Conservation (phyloP, 139 green algal species). For the Raphidocelis subcapitata region DNA sequence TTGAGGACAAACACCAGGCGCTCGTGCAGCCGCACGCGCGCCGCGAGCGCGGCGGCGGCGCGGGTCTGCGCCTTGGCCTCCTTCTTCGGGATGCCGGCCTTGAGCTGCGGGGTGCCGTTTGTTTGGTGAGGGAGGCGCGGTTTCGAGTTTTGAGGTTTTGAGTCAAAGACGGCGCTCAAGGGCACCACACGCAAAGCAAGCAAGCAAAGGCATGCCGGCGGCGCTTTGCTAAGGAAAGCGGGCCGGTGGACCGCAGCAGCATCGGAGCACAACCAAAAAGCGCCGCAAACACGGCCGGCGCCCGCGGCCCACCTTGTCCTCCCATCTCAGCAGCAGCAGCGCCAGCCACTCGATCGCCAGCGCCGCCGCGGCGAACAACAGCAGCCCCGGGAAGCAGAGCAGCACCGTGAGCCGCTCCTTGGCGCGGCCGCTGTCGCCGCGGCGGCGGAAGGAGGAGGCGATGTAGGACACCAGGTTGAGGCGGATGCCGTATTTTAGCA, state of each 20-base stretch:
- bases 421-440: too few relatives aligned
- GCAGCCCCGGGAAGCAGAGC: slow-evolving; percentile 40
- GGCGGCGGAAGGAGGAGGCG: not conserved
- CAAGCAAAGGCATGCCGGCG: too few relatives aligned
- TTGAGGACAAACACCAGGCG: slow-evolving; percentile 51
- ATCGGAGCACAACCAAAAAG: too few relatives aligned
- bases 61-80: not conserved
- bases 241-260: too few relatives aligned
- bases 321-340: slow-evolving; percentile 16
- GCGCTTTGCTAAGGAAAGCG: too few relatives aligned
- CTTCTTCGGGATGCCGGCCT: not conserved
- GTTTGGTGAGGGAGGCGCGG: too few relatives aligned
- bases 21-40: slow-evolving; percentile 32
- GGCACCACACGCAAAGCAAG: too few relatives aligned
- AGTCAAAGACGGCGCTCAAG: too few relatives aligned
- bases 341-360: slow-evolving; percentile 14
- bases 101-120: not conserved
- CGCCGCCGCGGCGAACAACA: slow-evolving; percentile 20
- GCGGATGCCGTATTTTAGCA: slow-evolving; percentile 80
- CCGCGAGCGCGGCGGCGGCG: not conserved
- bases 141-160: too few relatives aligned
- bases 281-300: not conserved
- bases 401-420: slow-evolving; percentile 40
- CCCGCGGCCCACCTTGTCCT: slow-evolving; percentile 14
- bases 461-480: slow-evolving; percentile 63